Conservation (phyloP, 345 rosid species). For the Mercurialis annua region DNA sequence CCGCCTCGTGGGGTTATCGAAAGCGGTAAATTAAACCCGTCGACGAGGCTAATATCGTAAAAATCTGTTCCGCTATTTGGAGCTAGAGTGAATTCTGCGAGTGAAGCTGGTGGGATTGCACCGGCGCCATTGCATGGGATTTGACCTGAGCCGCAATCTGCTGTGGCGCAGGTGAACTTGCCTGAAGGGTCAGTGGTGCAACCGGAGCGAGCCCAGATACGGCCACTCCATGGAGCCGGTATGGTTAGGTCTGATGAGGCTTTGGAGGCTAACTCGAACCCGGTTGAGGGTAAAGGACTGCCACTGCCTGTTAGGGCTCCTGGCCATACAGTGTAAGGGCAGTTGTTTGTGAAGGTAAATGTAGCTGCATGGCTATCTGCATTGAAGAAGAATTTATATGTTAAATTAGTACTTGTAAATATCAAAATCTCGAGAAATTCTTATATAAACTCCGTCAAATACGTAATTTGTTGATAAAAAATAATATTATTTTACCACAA, state of each 20-base stretch:
- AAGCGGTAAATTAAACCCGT: conserved; percentile 42
- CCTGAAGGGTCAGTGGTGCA: conserved; percentile 36
- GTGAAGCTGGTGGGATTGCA: conserved; percentile 34
- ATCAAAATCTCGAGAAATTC: no score
- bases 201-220: conserved; percentile 47
- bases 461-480: no score
- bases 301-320: conserved; percentile 23
- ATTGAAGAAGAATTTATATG: background rate
- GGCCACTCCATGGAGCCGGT: conserved; percentile 39
- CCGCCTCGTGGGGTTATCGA: conserved; percentile 36
- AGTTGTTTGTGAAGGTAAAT: conserved; percentile 48
- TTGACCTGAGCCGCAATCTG: conserved; percentile 50
- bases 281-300: conserved; percentile 33
- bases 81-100: conserved; percentile 38
- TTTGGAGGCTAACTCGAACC: conserved; percentile 44
- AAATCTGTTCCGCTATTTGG: conserved; percentile 26
- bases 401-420: no score
- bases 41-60: conserved; percentile 46
- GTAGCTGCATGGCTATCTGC: conserved; percentile 26
- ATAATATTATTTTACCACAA: no score
- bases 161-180: conserved; percentile 38
- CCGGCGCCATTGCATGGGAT: conserved; percentile 36
- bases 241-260: conserved; percentile 18
- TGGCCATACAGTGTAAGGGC: conserved; percentile 51
- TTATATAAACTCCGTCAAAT: no score